Base-by-base conservation (phyloP, 225 moss, liverwort and hornwort species). In the Rhytidiadelphus loreus region DNA sequence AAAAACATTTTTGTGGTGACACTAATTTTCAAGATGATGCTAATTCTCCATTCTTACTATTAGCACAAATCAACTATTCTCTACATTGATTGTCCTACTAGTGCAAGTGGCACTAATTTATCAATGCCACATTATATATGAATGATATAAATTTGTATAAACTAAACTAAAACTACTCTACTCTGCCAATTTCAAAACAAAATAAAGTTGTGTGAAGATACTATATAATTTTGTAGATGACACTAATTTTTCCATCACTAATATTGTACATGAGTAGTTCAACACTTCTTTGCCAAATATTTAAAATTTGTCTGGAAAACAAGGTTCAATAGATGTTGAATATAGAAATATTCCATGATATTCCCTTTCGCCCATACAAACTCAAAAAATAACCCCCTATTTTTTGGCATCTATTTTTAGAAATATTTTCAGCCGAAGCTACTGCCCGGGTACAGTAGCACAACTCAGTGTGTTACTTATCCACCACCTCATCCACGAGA, bases 251-350 rank as follows among this genome's bases (percentile, higher is more conserved):
- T 16, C 16, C 43, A 71, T 43, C 26, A 8, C 21, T 39, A 39
- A 23, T n/a, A 7, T 6, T 0, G 0, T 14, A 69, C 4, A 1
- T 1, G 1, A 37, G 37, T 66, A 37, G 1, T 41, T 41, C 26
- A 41, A 26, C 8, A 13, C 14, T 70, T 25, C 25, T 15, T 14
- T 70, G 8, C 26, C 41, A 41, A 41, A 41, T 69, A 8, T 14
- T 70, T 7, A 18, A 9, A 30, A 46, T 48, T 11, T 30, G 0
- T 30, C 0, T 0, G 0, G 2, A 19, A 48, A 48, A 74, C 2
- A 32, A 48, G 12, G 32, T 32, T 19, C 8, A 12, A 20, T 7
- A 16, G 12, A 48, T 48, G 18, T 1, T 48, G 5, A 30, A 7
- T 7, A 30, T 41, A 43, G 0, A 24, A 17, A 7, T 48, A 48